A percentile compares a stretch with the other conserved stretches of the same genome.
Conservation (phyloP, 768 basidiomycete species). For the Lentinula lateritia region DNA sequence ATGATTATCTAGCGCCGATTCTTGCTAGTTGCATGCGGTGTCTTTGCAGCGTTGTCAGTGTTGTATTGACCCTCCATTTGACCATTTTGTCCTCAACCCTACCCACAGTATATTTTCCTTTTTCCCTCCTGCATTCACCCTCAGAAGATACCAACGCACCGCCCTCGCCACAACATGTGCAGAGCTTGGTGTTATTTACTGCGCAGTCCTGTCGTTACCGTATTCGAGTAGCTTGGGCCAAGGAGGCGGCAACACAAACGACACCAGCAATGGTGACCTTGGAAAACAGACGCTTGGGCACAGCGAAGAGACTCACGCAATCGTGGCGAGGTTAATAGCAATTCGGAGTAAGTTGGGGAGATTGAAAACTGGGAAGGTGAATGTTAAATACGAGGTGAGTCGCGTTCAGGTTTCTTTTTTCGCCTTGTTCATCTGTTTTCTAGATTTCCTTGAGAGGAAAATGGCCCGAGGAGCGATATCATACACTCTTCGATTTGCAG, state of each 20-base stretch:
- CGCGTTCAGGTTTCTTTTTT: neutral
- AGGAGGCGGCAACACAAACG: neutral
- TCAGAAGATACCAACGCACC: conserved; percentile 66
- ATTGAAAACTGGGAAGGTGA: conserved; percentile 47
- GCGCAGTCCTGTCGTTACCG: conserved; percentile 70
- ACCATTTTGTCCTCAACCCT: neutral
- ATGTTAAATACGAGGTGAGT: conserved; percentile 63
- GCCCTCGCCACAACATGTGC: conserved; percentile 62
- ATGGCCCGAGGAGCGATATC: conserved; percentile 80
- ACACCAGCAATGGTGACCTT: neutral
- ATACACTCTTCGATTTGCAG: conserved; percentile 61
- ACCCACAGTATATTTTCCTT: conserved; percentile 55
- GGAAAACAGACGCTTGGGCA: conserved; percentile 10
- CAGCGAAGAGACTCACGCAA: conserved; percentile 45
- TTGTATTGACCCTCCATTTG: neutral
- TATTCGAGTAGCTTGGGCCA: conserved; percentile 31
- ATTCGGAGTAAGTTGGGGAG: conserved; percentile 70
- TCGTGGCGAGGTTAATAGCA: conserved; percentile 64
- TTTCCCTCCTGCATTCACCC: conserved; percentile 70
- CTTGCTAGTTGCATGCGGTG: conserved; percentile 64
- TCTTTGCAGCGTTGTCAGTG: conserved; percentile 70
- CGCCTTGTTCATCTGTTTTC: neutral
- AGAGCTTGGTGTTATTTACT: conserved; percentile 69
- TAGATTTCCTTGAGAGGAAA: conserved; percentile 72
- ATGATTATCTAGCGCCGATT: conserved; percentile 47